Percentiles rank a stretch among this genome's conserved stretches.
Conservation (phyloP, 148 eudicot species). For the Cornus florida region DNA sequence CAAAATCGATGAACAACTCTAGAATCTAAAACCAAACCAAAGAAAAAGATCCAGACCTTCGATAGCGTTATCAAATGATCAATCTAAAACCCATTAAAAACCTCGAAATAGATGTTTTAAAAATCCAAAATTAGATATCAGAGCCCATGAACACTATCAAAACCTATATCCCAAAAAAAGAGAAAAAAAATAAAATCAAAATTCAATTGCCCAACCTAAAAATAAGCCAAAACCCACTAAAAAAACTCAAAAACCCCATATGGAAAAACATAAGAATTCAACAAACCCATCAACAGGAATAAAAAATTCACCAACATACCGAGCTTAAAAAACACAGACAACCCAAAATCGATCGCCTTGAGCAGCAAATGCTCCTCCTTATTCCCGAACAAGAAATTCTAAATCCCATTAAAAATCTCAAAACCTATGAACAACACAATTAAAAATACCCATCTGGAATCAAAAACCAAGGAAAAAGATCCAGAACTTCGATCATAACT, state of each 20-base stretch:
- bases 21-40: too few relatives aligned
- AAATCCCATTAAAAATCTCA: neutral
- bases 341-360: slow-evolving; percentile 87
- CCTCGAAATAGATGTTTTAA: neutral
- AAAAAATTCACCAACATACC: slow-evolving; percentile 32
- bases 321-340: slow-evolving; percentile 84
- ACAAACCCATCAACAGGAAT: neutral
- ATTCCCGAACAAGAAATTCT: slow-evolving; percentile 86
- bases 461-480: too few relatives aligned
- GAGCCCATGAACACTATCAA: neutral
- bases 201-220: neutral
- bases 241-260: neutral
- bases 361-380: slow-evolving; percentile 73
- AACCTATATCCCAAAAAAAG: neutral
- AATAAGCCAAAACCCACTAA: neutral
- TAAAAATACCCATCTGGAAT: neutral
- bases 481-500: too few relatives aligned
- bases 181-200: too few relatives aligned
- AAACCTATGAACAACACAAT: neutral
- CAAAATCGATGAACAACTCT: too few relatives aligned
- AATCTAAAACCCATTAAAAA: neutral
- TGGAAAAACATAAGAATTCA: neutral
- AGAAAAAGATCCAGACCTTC: too few relatives aligned
- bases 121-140: neutral
- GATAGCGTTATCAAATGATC: too few relatives aligned